Conservation (phyloP, 306 rosid species). For the Neltuma alba region DNA sequence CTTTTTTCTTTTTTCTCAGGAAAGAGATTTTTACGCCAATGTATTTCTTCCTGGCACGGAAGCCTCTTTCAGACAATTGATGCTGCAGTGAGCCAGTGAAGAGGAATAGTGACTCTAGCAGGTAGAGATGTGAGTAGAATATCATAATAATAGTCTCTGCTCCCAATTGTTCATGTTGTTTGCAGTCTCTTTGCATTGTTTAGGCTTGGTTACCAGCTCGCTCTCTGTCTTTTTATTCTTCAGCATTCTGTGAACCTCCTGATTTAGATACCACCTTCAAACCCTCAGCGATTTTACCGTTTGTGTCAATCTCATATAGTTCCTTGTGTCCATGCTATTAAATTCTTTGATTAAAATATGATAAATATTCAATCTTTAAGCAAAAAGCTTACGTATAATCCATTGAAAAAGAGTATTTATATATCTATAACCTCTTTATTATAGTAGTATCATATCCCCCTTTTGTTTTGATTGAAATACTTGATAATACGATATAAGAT, state of each 20-base stretch:
- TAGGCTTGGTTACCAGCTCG: neutral
- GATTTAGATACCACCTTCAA: neutral
- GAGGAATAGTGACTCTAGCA: slow-evolving; percentile 10
- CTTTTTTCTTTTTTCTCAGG: slow-evolving; percentile 63
- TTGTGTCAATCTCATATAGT: neutral
- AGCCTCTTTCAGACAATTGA: slow-evolving; percentile 53
- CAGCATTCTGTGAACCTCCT: slow-evolving; percentile 2
- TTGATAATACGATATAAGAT: neutral
- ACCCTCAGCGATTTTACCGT: neutral
- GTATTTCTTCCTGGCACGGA: slow-evolving; percentile 94
- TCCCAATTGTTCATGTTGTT: neutral
- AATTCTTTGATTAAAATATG: neutral
- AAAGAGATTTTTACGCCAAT: slow-evolving; percentile 91
- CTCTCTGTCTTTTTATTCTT: neutral
- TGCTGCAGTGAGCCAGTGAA: neutral
- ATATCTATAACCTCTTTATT: no score
- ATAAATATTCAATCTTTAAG: neutral
- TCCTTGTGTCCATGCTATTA: neutral
- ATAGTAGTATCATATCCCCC: no score
- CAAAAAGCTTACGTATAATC: no score
- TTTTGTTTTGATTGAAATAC: neutral
- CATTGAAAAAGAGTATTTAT: no score
- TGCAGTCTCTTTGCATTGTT: slow-evolving; percentile 36
- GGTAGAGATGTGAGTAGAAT: neutral
- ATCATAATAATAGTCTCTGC: neutral